These are phyloP conservation scores for Dictyostelium brefeldianum DNA, from an alignment of 78 protist genomes.

Conservation along the genomic window DNA sequence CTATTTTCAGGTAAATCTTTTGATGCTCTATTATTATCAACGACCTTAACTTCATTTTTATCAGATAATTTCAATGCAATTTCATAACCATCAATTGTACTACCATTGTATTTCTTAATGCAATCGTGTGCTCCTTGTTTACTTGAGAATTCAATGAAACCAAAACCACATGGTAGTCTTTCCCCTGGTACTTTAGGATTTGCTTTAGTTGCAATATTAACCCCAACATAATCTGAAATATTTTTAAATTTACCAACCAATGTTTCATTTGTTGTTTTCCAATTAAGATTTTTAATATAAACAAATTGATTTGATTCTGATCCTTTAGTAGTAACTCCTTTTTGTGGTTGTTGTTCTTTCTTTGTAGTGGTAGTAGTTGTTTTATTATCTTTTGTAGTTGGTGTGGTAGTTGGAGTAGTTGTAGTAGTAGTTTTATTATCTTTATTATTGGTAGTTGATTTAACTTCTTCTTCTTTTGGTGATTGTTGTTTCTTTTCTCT, in stretches of 20 bases:
- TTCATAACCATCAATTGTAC: slow-evolving; percentile 83
- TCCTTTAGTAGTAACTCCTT: neutral
- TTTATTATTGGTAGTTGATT: neutral
- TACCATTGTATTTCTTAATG: slow-evolving; percentile 30
- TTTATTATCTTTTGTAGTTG: neutral
- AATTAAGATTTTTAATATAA: slow-evolving; percentile 96
- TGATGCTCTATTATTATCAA: neutral
- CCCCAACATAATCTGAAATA: slow-evolving; percentile 26
- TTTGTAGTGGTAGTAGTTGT: neutral
- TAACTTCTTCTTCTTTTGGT: neutral
- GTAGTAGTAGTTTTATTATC: neutral
- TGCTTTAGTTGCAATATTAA: slow-evolving; percentile 53
- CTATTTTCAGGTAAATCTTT: neutral
- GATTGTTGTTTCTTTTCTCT: neutral
- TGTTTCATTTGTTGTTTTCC: slow-evolving; percentile 86
- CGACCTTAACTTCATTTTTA: neutral
- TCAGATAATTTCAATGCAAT: slow-evolving; percentile 81
- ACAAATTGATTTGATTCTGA: slow-evolving; percentile 21
- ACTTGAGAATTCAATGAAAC: slow-evolving; percentile 89
- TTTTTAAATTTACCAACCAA: slow-evolving; percentile 68
- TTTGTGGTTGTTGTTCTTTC: neutral
- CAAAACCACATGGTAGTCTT: slow-evolving; percentile 90
- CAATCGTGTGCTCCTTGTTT: slow-evolving; percentile 74
- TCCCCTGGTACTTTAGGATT: slow-evolving; percentile 36
- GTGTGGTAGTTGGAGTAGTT: too few species aligned